Percentiles rank a stretch among this genome's conserved stretches.
phyloP scores from a whole-genome alignment of 108 stramenopile genomes.

The Cyclotella atomus region DNA sequence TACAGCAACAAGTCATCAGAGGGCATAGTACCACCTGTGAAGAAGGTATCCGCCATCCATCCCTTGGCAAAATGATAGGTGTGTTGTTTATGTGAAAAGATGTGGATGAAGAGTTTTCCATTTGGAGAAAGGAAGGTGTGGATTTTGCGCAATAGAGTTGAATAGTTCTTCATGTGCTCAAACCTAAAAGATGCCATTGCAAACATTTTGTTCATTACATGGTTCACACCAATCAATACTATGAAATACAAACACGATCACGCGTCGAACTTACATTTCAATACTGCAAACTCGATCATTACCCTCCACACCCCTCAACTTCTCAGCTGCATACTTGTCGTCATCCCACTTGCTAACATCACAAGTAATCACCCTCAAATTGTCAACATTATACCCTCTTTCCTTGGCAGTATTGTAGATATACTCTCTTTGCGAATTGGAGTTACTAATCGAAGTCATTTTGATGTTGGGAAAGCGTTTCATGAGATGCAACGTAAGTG shows the following conservation, averaged over 20 bases:
- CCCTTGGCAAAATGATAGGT: slow-evolving; percentile 94
- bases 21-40: slow-evolving; percentile 91
- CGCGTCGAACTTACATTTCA: slow-evolving; percentile 87
- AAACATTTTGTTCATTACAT: too few species aligned
- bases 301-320: slow-evolving; percentile 61
- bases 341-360: slow-evolving; percentile 61
- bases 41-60: slow-evolving; percentile 94
- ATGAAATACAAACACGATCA: too few species aligned
- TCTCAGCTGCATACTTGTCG: slow-evolving; percentile 52
- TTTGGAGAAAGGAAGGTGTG: slow-evolving; percentile 74
- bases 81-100: slow-evolving; percentile 88
- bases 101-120: slow-evolving; percentile 94
- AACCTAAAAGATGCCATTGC: slow-evolving; percentile 43
- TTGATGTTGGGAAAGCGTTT: slow-evolving; percentile 66
- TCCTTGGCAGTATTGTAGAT: slow-evolving; percentile 78
- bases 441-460: slow-evolving; percentile 88
- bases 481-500: slow-evolving; percentile 79
- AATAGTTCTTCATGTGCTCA: slow-evolving; percentile 99
- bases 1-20: slow-evolving; percentile 93
- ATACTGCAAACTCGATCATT: slow-evolving; percentile 91
- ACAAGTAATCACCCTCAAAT: slow-evolving; percentile 89
- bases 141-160: slow-evolving; percentile 79
- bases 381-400: slow-evolving; percentile 77
- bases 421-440: slow-evolving; percentile 85
- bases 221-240: too few species aligned